Evolutionary conservation across 1,284 basidiomycete species (phyloP).

Genomic region (Schizophyllum commune): DNA sequence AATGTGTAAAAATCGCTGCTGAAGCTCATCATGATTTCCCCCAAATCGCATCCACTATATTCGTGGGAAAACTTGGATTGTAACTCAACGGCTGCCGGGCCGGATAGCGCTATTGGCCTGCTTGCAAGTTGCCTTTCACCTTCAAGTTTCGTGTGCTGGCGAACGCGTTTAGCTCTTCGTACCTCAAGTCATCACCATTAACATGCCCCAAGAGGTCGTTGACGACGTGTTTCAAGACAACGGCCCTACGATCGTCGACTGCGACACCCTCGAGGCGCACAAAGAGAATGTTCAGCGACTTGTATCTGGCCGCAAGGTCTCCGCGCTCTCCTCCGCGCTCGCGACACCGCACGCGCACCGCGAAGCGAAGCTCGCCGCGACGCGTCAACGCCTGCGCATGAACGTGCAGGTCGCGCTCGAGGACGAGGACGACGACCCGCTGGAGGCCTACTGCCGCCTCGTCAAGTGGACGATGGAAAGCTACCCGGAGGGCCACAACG

Average conservation of each 20-base stretch:
- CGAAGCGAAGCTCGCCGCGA: slow-evolving; percentile 55
- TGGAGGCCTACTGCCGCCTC: slow-evolving; percentile 54
- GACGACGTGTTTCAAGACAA: neutral
- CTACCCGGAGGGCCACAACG: slow-evolving; percentile 57
- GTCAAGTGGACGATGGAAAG: slow-evolving; percentile 68
- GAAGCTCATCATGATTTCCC: too few relatives aligned
- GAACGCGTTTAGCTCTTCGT: too few relatives aligned
- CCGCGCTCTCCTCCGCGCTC: slow-evolving; percentile 62
- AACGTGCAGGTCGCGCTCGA: slow-evolving; percentile 47
- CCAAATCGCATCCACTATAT: too few relatives aligned
- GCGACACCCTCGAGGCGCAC: slow-evolving; percentile 71
- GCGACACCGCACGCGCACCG: slow-evolving; percentile 68
- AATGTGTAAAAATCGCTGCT: too few relatives aligned
- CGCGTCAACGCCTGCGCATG: slow-evolving; percentile 48
- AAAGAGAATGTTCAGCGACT: slow-evolving; percentile 81
- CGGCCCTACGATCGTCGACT: slow-evolving; percentile 50
- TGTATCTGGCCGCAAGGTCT: slow-evolving; percentile 63
- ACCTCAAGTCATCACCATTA: neutral
- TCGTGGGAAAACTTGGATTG: too few relatives aligned
- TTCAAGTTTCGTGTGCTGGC: too few relatives aligned
- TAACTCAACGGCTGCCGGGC: too few relatives aligned
- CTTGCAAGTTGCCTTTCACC: too few relatives aligned
- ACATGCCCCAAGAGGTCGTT: neutral
- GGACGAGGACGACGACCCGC: slow-evolving; percentile 45
- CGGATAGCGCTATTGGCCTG: too few relatives aligned